Base-by-base conservation (phyloP, 805 yeast genomes). In the Saturnispora besseyi region DNA sequence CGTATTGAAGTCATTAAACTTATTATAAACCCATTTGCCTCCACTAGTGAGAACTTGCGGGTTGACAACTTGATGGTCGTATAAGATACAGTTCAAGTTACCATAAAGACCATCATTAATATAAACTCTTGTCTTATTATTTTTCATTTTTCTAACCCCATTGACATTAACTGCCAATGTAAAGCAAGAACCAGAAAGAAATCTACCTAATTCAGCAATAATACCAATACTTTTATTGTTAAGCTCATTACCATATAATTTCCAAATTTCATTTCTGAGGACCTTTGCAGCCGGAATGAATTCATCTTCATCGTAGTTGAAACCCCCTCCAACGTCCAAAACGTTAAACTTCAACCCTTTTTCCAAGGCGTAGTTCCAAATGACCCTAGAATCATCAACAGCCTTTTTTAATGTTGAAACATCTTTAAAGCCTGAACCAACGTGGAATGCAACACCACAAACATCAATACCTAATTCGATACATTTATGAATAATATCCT, bases 71-170 rank as follows among this genome's bases (percentile, higher is more conserved):
- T 88, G 96, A 66, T 91, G 98, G 67, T 91, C 99, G 64, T 81
- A 90, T 49, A 91, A 65, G 62, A 93, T 84, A 68, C 97, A 91
- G 71, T 93, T 91, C 81, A 91, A 74, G 69, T 90, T 91, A 32
- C 96, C 96, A 65, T 91, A 91, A 34, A 90, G 89, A 40, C 99
- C 99, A 64, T 91, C 99, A 60, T 88, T 91, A 64, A 90, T 72
- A 67, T 91, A 91, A 44, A 89, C 62, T 91, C 90, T 87, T 32
- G 84, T 77, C 42, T 71, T 62, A 53, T 70, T 66, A 6, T 43
- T 37, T 12, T 60, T 55, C 42, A 41, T 42, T 36, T 66, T 53
- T 54, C 98, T 78, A 55, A 85, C 81, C n/a, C 96, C 96, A 65
- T 88, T 87, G 30, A 91, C 82, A 62, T 85, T 80, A 21, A 87